Evolutionary conservation across 371 early-diverging fungal species (phyloP).

Genomic region (Smittium mucronatum): DNA sequence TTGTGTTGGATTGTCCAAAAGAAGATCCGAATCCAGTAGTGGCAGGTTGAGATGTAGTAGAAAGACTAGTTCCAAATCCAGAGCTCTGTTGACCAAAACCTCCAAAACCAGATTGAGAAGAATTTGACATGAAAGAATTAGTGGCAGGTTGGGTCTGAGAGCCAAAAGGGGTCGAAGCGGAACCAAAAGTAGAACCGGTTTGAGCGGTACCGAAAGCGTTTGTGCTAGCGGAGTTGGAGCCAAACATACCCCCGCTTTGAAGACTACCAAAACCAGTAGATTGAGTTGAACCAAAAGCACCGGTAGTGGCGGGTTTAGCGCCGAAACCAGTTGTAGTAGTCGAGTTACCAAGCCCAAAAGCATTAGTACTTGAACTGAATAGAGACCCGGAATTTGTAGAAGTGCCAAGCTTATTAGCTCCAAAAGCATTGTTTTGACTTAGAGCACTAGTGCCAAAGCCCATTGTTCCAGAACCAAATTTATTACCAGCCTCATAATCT

Average conservation of each 20-base stretch:
- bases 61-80: conserved; percentile 14
- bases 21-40: conserved; percentile 8
- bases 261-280: neutral
- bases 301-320: conserved; percentile 9
- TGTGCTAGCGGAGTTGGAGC: neutral
- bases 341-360: neutral
- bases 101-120: conserved; percentile 3
- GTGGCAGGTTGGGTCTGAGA: conserved; percentile 12
- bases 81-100: neutral
- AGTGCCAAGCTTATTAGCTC: conserved; percentile 9
- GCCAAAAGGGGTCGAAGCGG: conserved; percentile 7
- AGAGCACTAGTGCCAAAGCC: conserved; percentile 17
- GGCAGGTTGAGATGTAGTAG: conserved; percentile 9
- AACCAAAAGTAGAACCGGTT: conserved; percentile 11
- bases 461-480: conserved; percentile 14
- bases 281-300: conserved; percentile 14
- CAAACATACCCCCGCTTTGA: neutral
- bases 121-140: neutral
- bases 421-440: conserved; percentile 12
- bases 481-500: conserved; percentile 60
- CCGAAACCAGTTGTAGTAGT: conserved; percentile 13
- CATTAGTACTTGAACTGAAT: neutral
- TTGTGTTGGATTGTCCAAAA: conserved; percentile 17
- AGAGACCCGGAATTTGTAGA: conserved; percentile 7
- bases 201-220: neutral